Evolutionary conservation across 805 yeast species (phyloP).

Genomic region (Candida tibetensis): DNA sequence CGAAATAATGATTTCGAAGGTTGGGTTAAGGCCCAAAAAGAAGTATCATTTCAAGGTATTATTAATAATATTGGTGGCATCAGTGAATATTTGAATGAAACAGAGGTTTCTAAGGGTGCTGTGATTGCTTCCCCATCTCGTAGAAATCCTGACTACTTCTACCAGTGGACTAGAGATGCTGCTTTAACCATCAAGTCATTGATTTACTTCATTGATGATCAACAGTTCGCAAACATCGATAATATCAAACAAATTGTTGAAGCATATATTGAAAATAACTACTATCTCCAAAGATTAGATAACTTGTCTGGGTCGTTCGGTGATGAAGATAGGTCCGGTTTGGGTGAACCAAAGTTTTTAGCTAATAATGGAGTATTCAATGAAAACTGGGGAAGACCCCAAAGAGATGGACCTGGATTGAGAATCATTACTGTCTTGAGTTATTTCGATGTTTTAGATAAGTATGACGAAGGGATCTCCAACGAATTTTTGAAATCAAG

Average conservation of each 20-base stretch:
- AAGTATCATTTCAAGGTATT: conserved; percentile 44
- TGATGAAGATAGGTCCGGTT: conserved; percentile 43
- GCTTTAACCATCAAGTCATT: conserved; percentile 75
- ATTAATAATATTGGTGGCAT: conserved; percentile 57
- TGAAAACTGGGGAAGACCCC: conserved; percentile 90
- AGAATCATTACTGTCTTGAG: conserved; percentile 63
- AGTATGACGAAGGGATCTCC: conserved; percentile 21
- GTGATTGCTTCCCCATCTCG: conserved; percentile 85
- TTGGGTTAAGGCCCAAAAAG: conserved; percentile 49
- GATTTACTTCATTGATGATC: conserved; percentile 52
- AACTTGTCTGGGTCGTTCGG: conserved; percentile 68
- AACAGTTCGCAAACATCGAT: conserved; percentile 15
- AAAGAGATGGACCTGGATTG: conserved; percentile 90
- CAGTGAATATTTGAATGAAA: conserved; percentile 24
- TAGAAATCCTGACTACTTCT: conserved; percentile 72
- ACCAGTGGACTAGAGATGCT: conserved; percentile 88
- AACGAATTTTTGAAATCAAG: conserved; percentile 28
- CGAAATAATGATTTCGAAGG: conserved; percentile 34
- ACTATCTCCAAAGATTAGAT: conserved; percentile 57
- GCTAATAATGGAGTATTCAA: conserved; percentile 62
- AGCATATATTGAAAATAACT: conserved; percentile 59
- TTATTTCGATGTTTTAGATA: conserved; percentile 46
- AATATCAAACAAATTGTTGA: conserved; percentile 39
- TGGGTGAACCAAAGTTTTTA: conserved; percentile 90
- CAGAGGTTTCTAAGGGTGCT: conserved; percentile 57